Conservation (phyloP, 306 rosid genomes). For the Corylus americana region DNA sequence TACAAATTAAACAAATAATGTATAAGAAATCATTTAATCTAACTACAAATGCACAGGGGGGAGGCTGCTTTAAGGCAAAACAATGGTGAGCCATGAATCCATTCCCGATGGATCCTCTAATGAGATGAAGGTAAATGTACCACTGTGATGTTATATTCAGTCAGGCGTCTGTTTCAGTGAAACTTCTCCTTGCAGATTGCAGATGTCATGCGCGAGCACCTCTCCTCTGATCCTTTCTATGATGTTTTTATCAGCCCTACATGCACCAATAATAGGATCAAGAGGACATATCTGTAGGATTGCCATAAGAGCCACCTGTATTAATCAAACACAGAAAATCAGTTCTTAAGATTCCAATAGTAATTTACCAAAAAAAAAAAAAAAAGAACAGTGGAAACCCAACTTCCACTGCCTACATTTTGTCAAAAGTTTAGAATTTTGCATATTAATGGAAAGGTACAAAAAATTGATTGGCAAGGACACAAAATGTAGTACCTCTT, state of each 20-base stretch:
- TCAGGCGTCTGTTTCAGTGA: not conserved
- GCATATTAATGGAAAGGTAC: not conserved
- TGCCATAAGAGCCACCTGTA: slow-evolving; percentile 16
- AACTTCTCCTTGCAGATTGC: not conserved
- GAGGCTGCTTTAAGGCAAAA: not conserved
- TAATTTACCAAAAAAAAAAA: no score
- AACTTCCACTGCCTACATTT: not conserved
- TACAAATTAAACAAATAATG: not conserved
- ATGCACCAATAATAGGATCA: not conserved
- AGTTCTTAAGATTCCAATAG: not conserved
- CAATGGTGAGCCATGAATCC: not conserved
- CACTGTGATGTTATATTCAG: not conserved
- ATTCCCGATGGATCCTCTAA: not conserved
- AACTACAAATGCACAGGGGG: not conserved
- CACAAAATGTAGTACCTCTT: slow-evolving; percentile 26
- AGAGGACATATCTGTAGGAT: not conserved
- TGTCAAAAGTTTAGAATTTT: not conserved
- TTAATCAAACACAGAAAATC: not conserved
- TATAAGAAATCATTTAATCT: not conserved
- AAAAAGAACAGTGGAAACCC: not conserved
- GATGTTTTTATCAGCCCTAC: not conserved
- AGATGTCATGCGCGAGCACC: not conserved
- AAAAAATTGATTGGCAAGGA: not conserved
- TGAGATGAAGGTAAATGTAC: not conserved
- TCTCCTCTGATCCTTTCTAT: not conserved